Base-by-base conservation (phyloP, 345 rosid genomes). In the Boechera divaricarpa region DNA sequence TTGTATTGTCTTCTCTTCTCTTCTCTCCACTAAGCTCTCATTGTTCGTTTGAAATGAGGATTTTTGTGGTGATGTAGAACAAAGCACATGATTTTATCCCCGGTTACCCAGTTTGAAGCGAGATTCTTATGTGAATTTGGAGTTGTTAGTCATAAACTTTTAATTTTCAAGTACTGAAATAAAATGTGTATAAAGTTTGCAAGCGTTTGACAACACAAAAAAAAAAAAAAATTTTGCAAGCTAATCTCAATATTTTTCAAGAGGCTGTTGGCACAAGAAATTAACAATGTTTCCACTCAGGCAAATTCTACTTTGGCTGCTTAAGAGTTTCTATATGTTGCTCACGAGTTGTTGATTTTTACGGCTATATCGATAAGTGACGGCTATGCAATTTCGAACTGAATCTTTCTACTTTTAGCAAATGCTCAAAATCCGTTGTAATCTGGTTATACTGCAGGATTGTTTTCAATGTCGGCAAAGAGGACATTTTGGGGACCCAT, bases 401-500 rank as follows among this genome's bases (percentile, higher is more conserved):
- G 28, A 35, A 60, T 2, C 28, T n/a, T 24, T 31, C 31, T 56
- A 16, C 24, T 16, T 53, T 32, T 29, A 39, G 54, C 21, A 57
- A 44, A 9, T 42, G 53, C 53, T 45, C 36, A 10, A 12, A 44
- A 32, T 44, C 31, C 29, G 2, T 49, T 13, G 38, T n/a, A 9
- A 5, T 0, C 44, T 77, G 63, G 32, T 82, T 52, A 56, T 82
- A 39, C 80, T 79, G 74, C 87, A 95, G 97, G 93, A 83, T 90
- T 74, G 96, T 91, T 51, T 91, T 91, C 85, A 91, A 73, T 81
- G 75, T 80, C 42, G 93, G 90, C 29, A 92, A 95, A 77, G 97
- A 92, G 77, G 97, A 91, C 83, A 86, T 89, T 32, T 78, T 95
- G 85, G 97, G 99, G 70, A 91, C 54, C 70, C 97, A 95, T 58